Conservation (phyloP, 495 filamentous ascomycete species). For the Neurospora terricola region DNA sequence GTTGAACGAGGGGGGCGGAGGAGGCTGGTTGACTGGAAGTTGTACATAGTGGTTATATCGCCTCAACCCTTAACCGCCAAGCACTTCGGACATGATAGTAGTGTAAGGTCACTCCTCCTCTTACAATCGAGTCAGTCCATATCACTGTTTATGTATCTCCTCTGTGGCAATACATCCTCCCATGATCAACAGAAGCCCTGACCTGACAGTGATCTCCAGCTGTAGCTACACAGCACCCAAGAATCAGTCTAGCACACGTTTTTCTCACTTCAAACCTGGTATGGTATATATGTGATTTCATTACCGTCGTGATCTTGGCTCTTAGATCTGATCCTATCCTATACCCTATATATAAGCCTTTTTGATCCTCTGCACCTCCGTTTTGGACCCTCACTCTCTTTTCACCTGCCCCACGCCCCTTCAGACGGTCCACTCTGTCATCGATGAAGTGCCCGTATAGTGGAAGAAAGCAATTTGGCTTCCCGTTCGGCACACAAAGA, state of each 20-base stretch:
- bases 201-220: not conserved
- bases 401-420: not conserved
- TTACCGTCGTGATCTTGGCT: not conserved
- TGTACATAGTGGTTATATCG: too few species aligned
- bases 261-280: not conserved
- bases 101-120: not conserved
- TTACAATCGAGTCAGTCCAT: not conserved
- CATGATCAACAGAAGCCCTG: not conserved
- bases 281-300: not conserved
- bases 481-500: not conserved
- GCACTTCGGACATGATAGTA: too few species aligned
- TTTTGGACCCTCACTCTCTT: not conserved
- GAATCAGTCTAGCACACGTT: not conserved
- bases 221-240: not conserved
- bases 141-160: too few species aligned
- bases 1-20: too few species aligned
- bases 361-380: not conserved
- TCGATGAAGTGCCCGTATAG: not conserved
- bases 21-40: too few species aligned
- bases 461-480: not conserved
- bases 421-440: not conserved
- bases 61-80: too few species aligned
- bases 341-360: not conserved
- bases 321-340: not conserved
- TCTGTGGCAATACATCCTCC: too few species aligned